Base-by-base conservation (phyloP, 1,139 yeast species). In the Petasospora fabianii region DNA sequence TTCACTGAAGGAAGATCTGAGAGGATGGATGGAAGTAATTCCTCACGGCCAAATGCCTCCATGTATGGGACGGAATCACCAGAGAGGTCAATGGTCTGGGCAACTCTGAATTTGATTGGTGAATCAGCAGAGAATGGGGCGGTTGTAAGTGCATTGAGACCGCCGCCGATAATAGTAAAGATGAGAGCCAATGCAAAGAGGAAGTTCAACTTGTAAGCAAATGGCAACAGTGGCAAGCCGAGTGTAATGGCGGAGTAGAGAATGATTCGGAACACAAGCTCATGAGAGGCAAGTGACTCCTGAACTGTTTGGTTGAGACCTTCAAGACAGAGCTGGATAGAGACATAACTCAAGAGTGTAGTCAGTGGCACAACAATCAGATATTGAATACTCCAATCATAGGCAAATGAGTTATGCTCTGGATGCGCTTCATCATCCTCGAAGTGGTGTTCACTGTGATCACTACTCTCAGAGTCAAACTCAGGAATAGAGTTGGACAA, bases 311-410 rank as follows among this genome's bases (percentile, higher is more conserved):
- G 86, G 50, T 74, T 73, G 24, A 83, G 45, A 0, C 86, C 92
- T 44, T 78, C 80, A 32, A 85, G 56, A 1, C 77, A 55, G 43
- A 84, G 65, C 44, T 66, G 69, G 1, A 81, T 76, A 16, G 63
- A 51, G 19, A 58, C 59, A 32, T 71, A 66, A 49, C 72, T 76
- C 15, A 78, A 54, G 21, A 81, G 48, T 32, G 74, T 69, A 1
- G 78, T 65, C n/a, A 84, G 36, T 5, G 96, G 95, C 7, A 81
- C 85, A 24, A 81, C 60, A 4, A 81, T 48, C 24, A 84, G 51
- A 51, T 76, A 85, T 59, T 87, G 96, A 19, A 85, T 51, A 8
- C 81, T 71, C 96, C 96, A 87, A 53, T 84, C 95, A 56, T 83
- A 86, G 33, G 81, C 70, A 44, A 70, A 69, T 6, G 75, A 69